A percentile compares a stretch with the other conserved stretches of the same genome.
Evolutionary conservation across 2,329 filamentous ascomycete genomes (phyloP).

Genomic region (Epicoccum sorghinum): DNA sequence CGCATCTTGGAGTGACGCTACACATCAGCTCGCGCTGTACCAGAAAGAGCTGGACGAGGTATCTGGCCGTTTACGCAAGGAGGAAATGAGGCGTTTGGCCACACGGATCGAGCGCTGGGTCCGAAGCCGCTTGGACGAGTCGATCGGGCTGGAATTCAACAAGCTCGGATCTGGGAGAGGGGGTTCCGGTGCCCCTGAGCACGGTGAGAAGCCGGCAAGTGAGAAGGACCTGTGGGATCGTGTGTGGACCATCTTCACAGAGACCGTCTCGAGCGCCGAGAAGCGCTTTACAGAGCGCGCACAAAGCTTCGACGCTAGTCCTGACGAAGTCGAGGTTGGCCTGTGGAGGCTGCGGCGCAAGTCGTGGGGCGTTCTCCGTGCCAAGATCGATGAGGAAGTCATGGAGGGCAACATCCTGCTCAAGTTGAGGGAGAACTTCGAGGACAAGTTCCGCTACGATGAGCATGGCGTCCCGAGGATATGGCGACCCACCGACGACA

Average conservation of each 20-base stretch:
- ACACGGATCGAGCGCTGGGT: conserved; percentile 95
- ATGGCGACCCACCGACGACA: conserved; percentile 96
- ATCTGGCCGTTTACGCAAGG: conserved; percentile 81
- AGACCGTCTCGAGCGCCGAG: conserved; percentile 85
- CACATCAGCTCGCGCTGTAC: conserved; percentile 78
- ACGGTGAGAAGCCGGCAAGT: conserved; percentile 69
- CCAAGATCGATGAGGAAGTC: conserved; percentile 94
- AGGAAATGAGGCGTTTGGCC: conserved; percentile 93
- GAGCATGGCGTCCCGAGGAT: conserved; percentile 92
- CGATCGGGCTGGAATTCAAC: conserved; percentile 92
- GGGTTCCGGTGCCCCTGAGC: conserved; percentile 79
- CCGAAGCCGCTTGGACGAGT: conserved; percentile 82
- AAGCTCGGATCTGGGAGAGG: conserved; percentile 88
- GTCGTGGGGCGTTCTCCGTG: conserved; percentile 88
- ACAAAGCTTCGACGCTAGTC: conserved; percentile 89
- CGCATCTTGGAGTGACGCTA: conserved; percentile 87
- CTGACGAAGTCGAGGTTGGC: conserved; percentile 89
- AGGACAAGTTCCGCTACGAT: conserved; percentile 99
- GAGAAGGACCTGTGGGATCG: conserved; percentile 96
- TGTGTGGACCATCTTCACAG: conserved; percentile 85
- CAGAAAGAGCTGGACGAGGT: conserved; percentile 92
- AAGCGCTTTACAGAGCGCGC: conserved; percentile 84
- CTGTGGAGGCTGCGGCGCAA: conserved; percentile 92
- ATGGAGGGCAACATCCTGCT: conserved; percentile 96
- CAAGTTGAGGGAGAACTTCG: conserved; percentile 97